phyloP scores from a whole-genome alignment of 139 green algal genomes.

The Penium margaritaceum region DNA sequence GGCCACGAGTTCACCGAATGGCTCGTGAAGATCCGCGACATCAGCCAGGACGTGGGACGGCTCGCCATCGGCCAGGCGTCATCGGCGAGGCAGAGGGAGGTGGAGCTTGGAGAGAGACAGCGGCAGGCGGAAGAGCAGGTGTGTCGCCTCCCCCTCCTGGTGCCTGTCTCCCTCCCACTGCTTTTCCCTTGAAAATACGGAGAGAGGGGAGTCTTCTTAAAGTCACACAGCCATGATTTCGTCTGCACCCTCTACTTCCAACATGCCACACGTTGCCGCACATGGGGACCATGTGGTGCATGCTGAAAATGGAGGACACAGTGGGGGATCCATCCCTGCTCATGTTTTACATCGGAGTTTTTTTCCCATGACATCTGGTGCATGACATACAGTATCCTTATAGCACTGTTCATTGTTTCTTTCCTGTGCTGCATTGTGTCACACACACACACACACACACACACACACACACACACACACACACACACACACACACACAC shows the following conservation, averaged over 20 bases:
- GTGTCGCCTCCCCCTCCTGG: not conserved
- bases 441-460: not conserved
- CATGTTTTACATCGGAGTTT: too few relatives aligned
- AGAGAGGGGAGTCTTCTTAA: too few relatives aligned
- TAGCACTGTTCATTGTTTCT: not conserved
- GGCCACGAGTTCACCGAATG: slow-evolving; percentile 39
- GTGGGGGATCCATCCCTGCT: too few relatives aligned
- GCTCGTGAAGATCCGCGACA: slow-evolving; percentile 27
- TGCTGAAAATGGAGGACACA: too few relatives aligned
- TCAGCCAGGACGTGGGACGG: slow-evolving; percentile 16
- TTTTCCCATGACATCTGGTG: not conserved
- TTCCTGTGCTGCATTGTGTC: not conserved
- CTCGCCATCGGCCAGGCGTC: slow-evolving; percentile 30
- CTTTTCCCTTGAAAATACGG: too few relatives aligned
- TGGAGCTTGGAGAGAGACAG: slow-evolving; percentile 20
- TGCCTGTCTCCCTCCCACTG: not conserved
- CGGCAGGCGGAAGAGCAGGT: slow-evolving; percentile 35
- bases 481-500: not conserved
- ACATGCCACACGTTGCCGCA: too few relatives aligned
- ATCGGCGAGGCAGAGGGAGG: slow-evolving; percentile 13
- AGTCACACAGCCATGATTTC: too few relatives aligned
- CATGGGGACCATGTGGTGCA: too few relatives aligned
- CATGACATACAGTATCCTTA: not conserved
- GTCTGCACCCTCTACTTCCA: too few relatives aligned
- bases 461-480: not conserved